A percentile compares a stretch with the other conserved stretches of the same genome.
These are phyloP conservation scores for Paracoccidioides lutzii DNA, from an alignment of 2,329 filamentous ascomycete species.

Conservation along the genomic window DNA sequence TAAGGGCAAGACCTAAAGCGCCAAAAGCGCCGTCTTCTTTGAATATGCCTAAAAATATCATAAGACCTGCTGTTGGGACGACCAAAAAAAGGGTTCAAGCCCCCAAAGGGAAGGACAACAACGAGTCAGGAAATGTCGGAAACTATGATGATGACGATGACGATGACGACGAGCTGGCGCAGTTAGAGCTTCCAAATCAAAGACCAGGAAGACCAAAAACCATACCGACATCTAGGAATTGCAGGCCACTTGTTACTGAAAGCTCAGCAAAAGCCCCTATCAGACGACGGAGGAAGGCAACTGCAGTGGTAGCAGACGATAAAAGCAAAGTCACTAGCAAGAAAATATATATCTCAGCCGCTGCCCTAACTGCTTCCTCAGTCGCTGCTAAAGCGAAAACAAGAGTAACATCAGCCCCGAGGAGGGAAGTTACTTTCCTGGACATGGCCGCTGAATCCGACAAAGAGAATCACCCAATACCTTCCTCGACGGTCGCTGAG, in stretches of 20 bases:
- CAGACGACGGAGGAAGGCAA: slow-evolving; percentile 7
- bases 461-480: slow-evolving; percentile 25
- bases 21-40: background rate
- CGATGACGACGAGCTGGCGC: slow-evolving; percentile 19
- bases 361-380: background rate
- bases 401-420: slow-evolving; percentile 8
- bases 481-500: slow-evolving; percentile 16
- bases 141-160: slow-evolving; percentile 12
- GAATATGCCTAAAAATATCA: background rate
- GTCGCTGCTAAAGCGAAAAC: slow-evolving; percentile 14
- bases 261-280: slow-evolving; percentile 7
- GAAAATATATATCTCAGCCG: slow-evolving; percentile 5
- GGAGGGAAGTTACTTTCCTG: slow-evolving; percentile 37
- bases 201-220: slow-evolving; percentile 8
- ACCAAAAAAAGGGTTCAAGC: background rate
- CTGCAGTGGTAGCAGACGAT: slow-evolving; percentile 4
- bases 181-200: slow-evolving; percentile 12
- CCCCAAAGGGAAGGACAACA: background rate
- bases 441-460: slow-evolving; percentile 29
- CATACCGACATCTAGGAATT: slow-evolving; percentile 5
- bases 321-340: slow-evolving; percentile 8
- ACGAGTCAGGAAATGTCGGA: background rate
- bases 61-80: background rate
- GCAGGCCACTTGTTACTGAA: slow-evolving; percentile 6
- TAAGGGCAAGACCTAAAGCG: background rate